Evolutionary conservation across 805 yeast genomes (phyloP), one percentile per base, ranked within the genome.

Genomic region (Komagataella ulmi): DNA sequence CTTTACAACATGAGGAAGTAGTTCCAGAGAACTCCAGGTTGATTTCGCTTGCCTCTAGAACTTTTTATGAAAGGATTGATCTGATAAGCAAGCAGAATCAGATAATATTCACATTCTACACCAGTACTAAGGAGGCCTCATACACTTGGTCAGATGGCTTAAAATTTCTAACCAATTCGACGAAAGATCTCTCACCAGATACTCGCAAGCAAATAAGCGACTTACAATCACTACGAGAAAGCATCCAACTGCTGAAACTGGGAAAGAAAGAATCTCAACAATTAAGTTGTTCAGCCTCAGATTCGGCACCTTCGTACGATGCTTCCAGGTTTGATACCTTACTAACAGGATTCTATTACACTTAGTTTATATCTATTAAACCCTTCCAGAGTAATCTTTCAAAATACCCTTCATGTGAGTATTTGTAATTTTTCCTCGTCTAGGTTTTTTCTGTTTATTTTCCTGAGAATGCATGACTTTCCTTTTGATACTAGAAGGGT

Each of bases 321-420:
- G 40, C 5, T 30, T 30, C 40, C 14, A 30, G 14, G n/a, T 30
- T 30, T 10, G 40, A 30, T 30, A 30, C 40, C 14, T 30, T 30
- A 14, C 14, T 30, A 8, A 30, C 40, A 14, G 40, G 40, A 30
- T 30, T 30, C 40, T 30, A 30, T 30, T 30, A 30, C 14, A 30
- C 40, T 2, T 30, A 30, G 14, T 4, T 10, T 30, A 10, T 7
- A 30, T 10, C 40, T 8, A 44, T 55, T 55, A 68, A 8, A 63
- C 68, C 50, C 71, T 61, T 48, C 59, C 55, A 5, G 66, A 63
- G 58, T 89, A 93, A 62, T 93, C 99, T 67, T 86, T 88, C 63
- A 93, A 79, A 21, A 93, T 84, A 53, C 97, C 98, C 65, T 89
- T 84, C 95, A 93, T 85, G 67, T 93, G 99, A 2, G 95, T 84